Evolutionary conservation across 1,284 basidiomycete species (phyloP).

Genomic region (Meira nashicola): DNA sequence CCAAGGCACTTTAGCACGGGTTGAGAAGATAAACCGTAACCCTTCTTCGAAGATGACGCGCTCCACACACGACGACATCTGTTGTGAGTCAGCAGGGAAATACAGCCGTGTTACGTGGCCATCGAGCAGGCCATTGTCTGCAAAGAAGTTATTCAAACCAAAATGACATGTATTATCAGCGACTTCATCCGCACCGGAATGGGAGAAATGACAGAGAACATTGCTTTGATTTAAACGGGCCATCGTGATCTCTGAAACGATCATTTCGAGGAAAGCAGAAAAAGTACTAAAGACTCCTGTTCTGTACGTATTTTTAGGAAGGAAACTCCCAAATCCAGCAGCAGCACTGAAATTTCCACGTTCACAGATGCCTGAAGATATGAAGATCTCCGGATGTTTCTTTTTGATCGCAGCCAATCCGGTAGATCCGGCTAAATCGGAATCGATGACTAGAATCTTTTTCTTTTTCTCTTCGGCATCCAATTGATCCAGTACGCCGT

Average conservation of each 20-base stretch:
- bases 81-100: conserved; percentile 74
- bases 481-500: conserved; percentile 65
- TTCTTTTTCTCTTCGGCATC: conserved; percentile 59
- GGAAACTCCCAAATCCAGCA: conserved; percentile 68
- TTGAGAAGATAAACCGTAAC: conserved; percentile 77
- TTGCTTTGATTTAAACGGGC: conserved; percentile 63
- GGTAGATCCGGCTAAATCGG: conserved; percentile 78
- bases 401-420: conserved; percentile 77
- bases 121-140: conserved; percentile 75
- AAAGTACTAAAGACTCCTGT: conserved; percentile 69
- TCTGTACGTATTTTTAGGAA: conserved; percentile 20
- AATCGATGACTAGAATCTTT: conserved; percentile 76
- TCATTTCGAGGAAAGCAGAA: conserved; percentile 82
- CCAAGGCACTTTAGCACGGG: conserved; percentile 76
- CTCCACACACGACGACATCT: conserved; percentile 72
- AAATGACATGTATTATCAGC: conserved; percentile 66
- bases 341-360: conserved; percentile 76
- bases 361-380: conserved; percentile 77
- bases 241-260: conserved; percentile 81
- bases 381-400: conserved; percentile 78
- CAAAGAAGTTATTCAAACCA: conserved; percentile 73
- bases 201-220: conserved; percentile 77
- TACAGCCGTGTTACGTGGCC: conserved; percentile 67
- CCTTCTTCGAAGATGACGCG: conserved; percentile 75
- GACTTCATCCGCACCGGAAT: conserved; percentile 69